Conservation (phyloP, 371 early-diverging fungal genomes). For the Mortierella sp. region DNA sequence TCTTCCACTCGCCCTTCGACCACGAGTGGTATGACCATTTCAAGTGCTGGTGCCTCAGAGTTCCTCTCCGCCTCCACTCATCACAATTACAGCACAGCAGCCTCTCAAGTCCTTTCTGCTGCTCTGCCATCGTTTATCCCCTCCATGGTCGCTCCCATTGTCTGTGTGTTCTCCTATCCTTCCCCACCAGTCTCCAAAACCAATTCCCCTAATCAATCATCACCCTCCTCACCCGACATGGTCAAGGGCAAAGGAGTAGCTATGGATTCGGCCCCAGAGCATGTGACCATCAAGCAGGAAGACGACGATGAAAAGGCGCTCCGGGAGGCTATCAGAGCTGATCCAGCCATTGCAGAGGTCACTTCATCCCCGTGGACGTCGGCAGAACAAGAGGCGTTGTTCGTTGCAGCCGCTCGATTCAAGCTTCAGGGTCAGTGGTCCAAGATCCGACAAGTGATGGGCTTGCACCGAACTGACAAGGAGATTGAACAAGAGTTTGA, state of each 20-base stretch:
- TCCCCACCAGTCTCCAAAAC: conserved; percentile 25
- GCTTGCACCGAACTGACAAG: conserved; percentile 33
- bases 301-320: not conserved
- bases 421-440: conserved; percentile 34
- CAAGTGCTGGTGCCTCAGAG: conserved; percentile 40
- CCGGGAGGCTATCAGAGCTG: conserved; percentile 7
- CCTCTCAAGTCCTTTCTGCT: conserved; percentile 31
- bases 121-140: conserved; percentile 48
- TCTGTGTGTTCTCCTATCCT: conserved; percentile 50
- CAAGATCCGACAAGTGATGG: conserved; percentile 38
- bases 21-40: conserved; percentile 17
- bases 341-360: conserved; percentile 13
- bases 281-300: not conserved
- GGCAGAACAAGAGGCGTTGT: conserved; percentile 37
- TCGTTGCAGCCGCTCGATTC: conserved; percentile 33
- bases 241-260: conserved; percentile 3
- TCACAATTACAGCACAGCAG: conserved; percentile 27
- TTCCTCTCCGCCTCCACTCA: conserved; percentile 34
- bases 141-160: conserved; percentile 50
- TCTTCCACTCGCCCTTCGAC: not conserved
- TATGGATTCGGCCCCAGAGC: not conserved
- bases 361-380: conserved; percentile 28
- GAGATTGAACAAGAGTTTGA: conserved; percentile 42
- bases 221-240: conserved; percentile 10
- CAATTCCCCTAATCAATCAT: conserved; percentile 10